Conservation (phyloP, 1,284 basidiomycete species). For the Phellopilus nigrolimitatus region DNA sequence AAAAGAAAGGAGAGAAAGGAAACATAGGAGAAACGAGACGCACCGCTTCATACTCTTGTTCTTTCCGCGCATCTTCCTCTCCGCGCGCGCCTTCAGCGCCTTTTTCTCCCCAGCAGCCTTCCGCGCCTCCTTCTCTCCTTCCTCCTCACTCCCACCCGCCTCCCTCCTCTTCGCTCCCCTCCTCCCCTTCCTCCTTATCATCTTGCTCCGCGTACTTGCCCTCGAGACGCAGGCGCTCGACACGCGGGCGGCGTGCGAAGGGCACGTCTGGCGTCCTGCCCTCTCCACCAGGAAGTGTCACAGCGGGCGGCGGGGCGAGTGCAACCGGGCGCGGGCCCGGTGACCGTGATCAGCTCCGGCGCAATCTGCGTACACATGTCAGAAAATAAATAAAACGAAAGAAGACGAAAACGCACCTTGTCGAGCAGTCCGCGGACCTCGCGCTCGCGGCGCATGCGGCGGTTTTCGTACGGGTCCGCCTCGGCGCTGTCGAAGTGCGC, state of each 20-base stretch:
- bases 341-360: slow-evolving; percentile 90
- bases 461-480: slow-evolving; percentile 92
- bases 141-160: slow-evolving; percentile 16
- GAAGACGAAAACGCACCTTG: slow-evolving; percentile 51
- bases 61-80: slow-evolving; percentile 80
- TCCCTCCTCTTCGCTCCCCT: slow-evolving; percentile 20
- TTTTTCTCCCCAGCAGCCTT: slow-evolving; percentile 35
- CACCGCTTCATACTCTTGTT: slow-evolving; percentile 80
- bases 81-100: slow-evolving; percentile 53
- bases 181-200: slow-evolving; percentile 29
- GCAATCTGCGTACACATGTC: slow-evolving; percentile 55
- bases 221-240: slow-evolving; percentile 65
- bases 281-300: slow-evolving; percentile 50
- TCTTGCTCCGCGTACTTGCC: slow-evolving; percentile 59
- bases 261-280: slow-evolving; percentile 46
- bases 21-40: slow-evolving; percentile 18
- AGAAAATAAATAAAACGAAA: background rate
- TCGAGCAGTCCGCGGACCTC: slow-evolving; percentile 91
- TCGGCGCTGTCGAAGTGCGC: slow-evolving; percentile 93
- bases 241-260: slow-evolving; percentile 66
- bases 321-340: slow-evolving; percentile 81
- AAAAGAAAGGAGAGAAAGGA: background rate
- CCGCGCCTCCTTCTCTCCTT: slow-evolving; percentile 21
- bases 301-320: slow-evolving; percentile 56
- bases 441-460: slow-evolving; percentile 77